Conservation (phyloP, 768 basidiomycete species). For the Collybiopsis luxurians region DNA sequence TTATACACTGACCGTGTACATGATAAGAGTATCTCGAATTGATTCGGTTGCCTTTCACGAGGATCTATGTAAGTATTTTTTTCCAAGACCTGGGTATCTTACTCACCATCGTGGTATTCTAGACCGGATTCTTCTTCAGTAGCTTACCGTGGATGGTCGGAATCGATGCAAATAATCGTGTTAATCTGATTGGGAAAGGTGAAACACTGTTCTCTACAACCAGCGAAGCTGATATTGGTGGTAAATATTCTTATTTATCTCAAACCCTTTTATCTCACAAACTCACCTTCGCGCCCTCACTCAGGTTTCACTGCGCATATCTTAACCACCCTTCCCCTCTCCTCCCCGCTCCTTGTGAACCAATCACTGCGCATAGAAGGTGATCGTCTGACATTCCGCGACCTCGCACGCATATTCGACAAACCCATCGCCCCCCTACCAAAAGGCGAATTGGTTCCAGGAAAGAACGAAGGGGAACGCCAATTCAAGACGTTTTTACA, state of each 20-base stretch:
- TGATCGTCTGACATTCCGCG: conserved; percentile 22
- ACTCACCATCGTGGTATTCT: no score
- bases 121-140: conserved; percentile 14
- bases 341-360: conserved; percentile 20
- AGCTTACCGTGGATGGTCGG: conserved; percentile 24
- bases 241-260: conserved; percentile 11
- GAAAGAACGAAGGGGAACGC: neutral
- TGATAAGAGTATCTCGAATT: conserved; percentile 24
- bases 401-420: conserved; percentile 19
- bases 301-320: conserved; percentile 33
- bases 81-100: no score
- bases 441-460: neutral
- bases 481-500: neutral
- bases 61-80: conserved; percentile 25
- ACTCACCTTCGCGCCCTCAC: neutral
- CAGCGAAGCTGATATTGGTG: conserved; percentile 30
- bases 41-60: conserved; percentile 23
- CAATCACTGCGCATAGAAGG: conserved; percentile 32
- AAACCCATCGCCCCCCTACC: conserved; percentile 9
- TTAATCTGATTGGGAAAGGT: conserved; percentile 27
- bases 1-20: neutral
- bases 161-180: conserved; percentile 20
- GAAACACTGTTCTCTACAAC: conserved; percentile 25
- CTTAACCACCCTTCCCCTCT: conserved; percentile 26
- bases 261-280: neutral